Evolutionary conservation across 148 eudicot species (phyloP).

Genomic region (Bassia scoparia): DNA sequence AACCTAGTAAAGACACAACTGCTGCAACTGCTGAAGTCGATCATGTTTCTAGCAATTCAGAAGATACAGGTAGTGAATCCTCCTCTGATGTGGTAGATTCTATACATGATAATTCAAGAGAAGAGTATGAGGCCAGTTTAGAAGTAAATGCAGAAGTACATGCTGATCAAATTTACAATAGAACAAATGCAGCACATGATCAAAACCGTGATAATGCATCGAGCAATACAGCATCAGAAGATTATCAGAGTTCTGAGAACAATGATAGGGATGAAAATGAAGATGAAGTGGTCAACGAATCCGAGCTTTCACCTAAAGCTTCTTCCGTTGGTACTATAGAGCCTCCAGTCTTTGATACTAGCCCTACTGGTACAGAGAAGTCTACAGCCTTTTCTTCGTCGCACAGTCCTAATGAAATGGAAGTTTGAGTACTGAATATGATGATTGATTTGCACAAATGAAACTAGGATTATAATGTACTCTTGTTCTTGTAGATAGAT

Average conservation of each 20-base stretch:
- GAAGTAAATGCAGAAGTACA: neutral
- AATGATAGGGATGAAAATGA: conserved; percentile 10
- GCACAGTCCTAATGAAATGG: conserved; percentile 2
- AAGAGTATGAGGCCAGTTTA: neutral
- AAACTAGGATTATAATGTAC: neutral
- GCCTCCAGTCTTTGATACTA: conserved; percentile 79
- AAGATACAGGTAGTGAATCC: conserved; percentile 48
- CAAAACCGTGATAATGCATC: conserved; percentile 23
- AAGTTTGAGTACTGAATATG: too few species aligned
- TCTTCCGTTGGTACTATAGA: conserved; percentile 32
- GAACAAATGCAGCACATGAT: conserved; percentile 17
- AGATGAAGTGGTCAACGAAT: conserved; percentile 25
- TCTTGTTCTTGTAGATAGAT: too few species aligned
- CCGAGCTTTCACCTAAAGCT: conserved; percentile 27
- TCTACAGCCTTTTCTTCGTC: conserved; percentile 30
- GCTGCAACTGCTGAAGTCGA: conserved; percentile 23
- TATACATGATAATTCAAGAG: conserved; percentile 31
- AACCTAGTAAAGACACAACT: conserved; percentile 27
- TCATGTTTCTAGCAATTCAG: conserved; percentile 35
- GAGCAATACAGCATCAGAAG: conserved; percentile 27
- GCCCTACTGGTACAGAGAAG: conserved; percentile 46
- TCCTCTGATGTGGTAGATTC: conserved; percentile 40
- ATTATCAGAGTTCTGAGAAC: conserved; percentile 26
- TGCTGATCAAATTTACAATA: neutral
- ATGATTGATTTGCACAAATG: neutral